Base-by-base conservation (phyloP, 805 yeast genomes). In the Zygosaccharomyces bisporus region DNA sequence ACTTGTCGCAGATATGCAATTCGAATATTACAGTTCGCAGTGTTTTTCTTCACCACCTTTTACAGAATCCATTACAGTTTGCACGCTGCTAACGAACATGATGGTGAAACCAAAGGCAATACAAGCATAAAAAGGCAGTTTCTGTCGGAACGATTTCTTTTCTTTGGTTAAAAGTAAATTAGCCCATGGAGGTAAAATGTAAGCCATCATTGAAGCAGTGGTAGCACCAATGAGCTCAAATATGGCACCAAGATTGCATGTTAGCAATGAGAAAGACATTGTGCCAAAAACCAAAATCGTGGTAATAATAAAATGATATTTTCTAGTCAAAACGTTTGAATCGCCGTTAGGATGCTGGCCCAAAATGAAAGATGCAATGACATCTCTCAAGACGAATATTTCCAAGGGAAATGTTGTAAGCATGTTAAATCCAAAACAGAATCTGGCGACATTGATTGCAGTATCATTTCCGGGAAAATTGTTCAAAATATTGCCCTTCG, bases 341-440 rank as follows among this genome's bases (percentile, higher is more conserved):
- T 68, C 66, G 14, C 61, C 43, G 34, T 39, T 34, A 7, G 33
- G 37, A 19, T 27, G 27, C 18, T 41, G 34, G 6, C 34, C 43
- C 13, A 20, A 30, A 9, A 51, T 18, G 12, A 46, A 45, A 53
- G 87, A 95, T 47, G 79, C 75, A n/a, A 86, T 63, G 1, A 90
- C 95, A 53, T 90, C 95, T 50, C 97, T 69, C 24, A 93, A 81
- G 1, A 91, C 98, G 61, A 89, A 90, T 0, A 90, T 77, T 63
- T 90, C 98, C 41, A 90, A 63, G 0, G 98, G 98, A 52, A 86
- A 81, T 0, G 96, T 89, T 0, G 96, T 89, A 39, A 89, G 70
- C 96, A 89, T 89, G 58, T 89, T 89, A 56, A 89, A 71, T 0
- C 96, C 96, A 62, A 89, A 89, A 54, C 96, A 86, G 51, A 90